Conservation (phyloP, 208 protist genomes). For the Leishmania amazonensis region DNA sequence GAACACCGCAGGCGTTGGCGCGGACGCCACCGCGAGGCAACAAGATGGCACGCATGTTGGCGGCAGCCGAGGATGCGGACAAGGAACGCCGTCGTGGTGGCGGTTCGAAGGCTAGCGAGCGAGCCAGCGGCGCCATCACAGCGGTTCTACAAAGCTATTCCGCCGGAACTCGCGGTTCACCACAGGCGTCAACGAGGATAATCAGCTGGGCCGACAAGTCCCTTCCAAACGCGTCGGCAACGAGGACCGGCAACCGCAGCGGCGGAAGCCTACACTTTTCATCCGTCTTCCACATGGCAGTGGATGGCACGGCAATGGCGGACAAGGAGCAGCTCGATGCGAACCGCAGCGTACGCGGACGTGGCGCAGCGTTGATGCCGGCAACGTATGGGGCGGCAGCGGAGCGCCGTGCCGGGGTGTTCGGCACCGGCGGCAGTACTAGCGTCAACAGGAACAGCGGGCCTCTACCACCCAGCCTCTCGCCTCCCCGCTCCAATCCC, state of each 20-base stretch:
- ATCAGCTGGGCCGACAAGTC: constrained; percentile 13
- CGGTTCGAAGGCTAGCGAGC: neutral
- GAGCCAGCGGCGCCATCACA: neutral
- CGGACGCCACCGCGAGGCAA: neutral
- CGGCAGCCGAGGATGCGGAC: neutral
- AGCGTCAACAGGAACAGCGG: neutral
- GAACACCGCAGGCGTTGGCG: neutral
- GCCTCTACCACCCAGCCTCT: neutral
- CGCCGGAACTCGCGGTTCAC: neutral
- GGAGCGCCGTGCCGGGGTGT: neutral
- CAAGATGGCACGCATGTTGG: neutral
- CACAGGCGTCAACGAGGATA: constrained; percentile 1
- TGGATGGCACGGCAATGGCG: neutral
- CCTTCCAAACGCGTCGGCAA: neutral
- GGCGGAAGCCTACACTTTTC: neutral
- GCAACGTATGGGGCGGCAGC: neutral
- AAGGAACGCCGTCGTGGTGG: neutral
- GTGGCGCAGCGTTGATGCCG: neutral
- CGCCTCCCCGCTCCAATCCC: neutral
- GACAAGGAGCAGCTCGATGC: constrained; percentile 1
- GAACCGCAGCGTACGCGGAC: neutral
- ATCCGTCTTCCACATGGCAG: neutral
- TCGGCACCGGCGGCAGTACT: neutral
- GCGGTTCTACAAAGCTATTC: neutral
- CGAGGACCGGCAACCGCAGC: neutral